Base-by-base conservation (phyloP, 169 alveolate species). In the Perkinsus olseni region DNA sequence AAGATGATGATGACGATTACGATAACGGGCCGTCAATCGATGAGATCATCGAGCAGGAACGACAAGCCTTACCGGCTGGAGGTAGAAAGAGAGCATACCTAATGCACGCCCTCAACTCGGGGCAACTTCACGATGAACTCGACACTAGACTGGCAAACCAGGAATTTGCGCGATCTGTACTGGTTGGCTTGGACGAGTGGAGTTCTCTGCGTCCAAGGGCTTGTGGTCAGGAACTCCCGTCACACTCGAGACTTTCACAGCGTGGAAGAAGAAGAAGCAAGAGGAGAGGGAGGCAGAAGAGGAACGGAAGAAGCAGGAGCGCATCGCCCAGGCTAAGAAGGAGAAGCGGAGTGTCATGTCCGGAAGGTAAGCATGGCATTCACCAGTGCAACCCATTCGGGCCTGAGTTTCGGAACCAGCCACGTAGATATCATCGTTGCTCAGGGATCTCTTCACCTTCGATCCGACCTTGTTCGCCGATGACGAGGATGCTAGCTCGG, bases 11-110 rank as follows among this genome's bases (percentile, higher is more conserved):
- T 74, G 98, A 97, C 36, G 98, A 98, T n/a, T 92, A 91, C 40
- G 92, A 74, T 34, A 74, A 62, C 17, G 82, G 82, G 8, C 96
- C 93, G 92, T 96, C 98, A 91, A 90, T 98, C 45, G 99, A 99
- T 95, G 99, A 98, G 82, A 95, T 95, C 74, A 97, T 99, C 74
- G 99, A 99, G 95, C 97, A 97, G 94, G 98, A 98, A 96, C 96
- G 98, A 94, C 93, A 95, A 28, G 92, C 93, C 39, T 39, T 96
- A 45, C 94, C 95, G 36, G 31, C 74, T 11, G 37, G 74, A 91
- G 92, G 92, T 93, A 74, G 36, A 38, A 3, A 62, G 20, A 37
- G 34, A 82, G 37, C 36, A 94, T 62, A 90, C 92, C 21, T 34
- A 20, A 34, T 74, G 90, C 39, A 34, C n/a, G n/a, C n/a, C n/a